Percentiles rank a stretch among this genome's conserved stretches.
phyloP scores from a whole-genome alignment of 306 rosid genomes.

The Parietaria judaica region DNA sequence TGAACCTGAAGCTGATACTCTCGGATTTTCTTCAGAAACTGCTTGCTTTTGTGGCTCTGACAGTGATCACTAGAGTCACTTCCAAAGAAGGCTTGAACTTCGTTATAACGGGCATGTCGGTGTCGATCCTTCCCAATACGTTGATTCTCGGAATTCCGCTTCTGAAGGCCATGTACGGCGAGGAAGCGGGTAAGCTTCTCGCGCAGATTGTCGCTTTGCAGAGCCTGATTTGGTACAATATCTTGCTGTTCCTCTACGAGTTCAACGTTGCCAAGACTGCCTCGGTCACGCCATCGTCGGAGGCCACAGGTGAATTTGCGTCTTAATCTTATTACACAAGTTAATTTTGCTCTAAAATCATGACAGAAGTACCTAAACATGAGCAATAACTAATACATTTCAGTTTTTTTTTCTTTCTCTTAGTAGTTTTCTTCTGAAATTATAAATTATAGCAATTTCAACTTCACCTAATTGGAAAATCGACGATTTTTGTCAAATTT shows the following conservation, averaged over 20 bases:
- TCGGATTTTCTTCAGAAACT: constrained; percentile 66
- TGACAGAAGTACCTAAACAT: too few relatives aligned
- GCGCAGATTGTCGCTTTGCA: constrained; percentile 78
- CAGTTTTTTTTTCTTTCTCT: too few relatives aligned
- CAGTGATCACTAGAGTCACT: constrained; percentile 40
- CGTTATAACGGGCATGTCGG: constrained; percentile 71
- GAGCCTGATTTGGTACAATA: constrained; percentile 83
- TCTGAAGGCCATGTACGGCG: constrained; percentile 78
- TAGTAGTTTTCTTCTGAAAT: too few relatives aligned
- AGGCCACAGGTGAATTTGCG: constrained; percentile 40
- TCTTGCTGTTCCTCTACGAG: constrained; percentile 71
- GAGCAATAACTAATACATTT: too few relatives aligned
- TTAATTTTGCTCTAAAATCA: not conserved
- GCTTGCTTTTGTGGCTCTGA: constrained; percentile 41
- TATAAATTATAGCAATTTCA: too few relatives aligned
- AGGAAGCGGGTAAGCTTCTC: constrained; percentile 48
- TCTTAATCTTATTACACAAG: not conserved
- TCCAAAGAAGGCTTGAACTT: constrained; percentile 54
- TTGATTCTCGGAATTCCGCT: constrained; percentile 85
- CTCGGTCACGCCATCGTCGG: constrained; percentile 45
- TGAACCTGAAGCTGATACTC: constrained; percentile 60
- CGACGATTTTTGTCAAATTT: too few relatives aligned
- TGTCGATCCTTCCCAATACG: constrained; percentile 88
- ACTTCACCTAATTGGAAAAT: too few relatives aligned
- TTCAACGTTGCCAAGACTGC: constrained; percentile 57